phyloP scores from a whole-genome alignment of 2,329 filamentous ascomycete genomes.

The Westerdykella aurantiaca region DNA sequence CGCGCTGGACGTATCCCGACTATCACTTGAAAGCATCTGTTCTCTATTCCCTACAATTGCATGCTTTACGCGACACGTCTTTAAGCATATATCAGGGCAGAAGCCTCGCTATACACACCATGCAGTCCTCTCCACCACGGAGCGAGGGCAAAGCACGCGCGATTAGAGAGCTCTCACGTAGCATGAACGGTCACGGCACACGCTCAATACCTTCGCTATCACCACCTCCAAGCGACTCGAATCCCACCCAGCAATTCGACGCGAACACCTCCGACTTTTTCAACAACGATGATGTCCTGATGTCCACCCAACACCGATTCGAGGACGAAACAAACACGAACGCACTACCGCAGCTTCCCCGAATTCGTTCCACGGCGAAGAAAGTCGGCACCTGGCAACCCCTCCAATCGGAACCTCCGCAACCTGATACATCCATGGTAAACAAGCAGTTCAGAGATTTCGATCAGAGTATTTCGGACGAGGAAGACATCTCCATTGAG shows the following conservation, averaged over 20 bases:
- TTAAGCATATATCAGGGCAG: constrained; percentile 1
- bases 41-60: constrained; percentile 21
- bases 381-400: constrained; percentile 36
- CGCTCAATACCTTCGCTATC: constrained; percentile 26
- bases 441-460: constrained; percentile 38
- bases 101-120: constrained; percentile 17
- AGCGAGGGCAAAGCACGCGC: constrained; percentile 36
- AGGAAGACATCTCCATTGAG: constrained; percentile 52
- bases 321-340: constrained; percentile 29
- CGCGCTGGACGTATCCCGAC: constrained; percentile 13
- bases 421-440: constrained; percentile 35
- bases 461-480: constrained; percentile 37
- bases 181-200: constrained; percentile 27
- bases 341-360: constrained; percentile 26
- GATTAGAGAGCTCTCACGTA: constrained; percentile 34
- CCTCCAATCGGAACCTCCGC: constrained; percentile 28
- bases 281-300: constrained; percentile 33
- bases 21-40: constrained; percentile 25
- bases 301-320: constrained; percentile 36
- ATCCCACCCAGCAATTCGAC: constrained; percentile 30
- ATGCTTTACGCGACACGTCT: constrained; percentile 26
- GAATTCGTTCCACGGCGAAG: constrained; percentile 36
- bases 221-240: constrained; percentile 31
- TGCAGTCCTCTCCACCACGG: constrained; percentile 34
- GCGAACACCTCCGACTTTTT: constrained; percentile 24